These are phyloP conservation scores for Oldenlandia corymbosa DNA, from an alignment of 257 asterid genomes.

Conservation along the genomic window DNA sequence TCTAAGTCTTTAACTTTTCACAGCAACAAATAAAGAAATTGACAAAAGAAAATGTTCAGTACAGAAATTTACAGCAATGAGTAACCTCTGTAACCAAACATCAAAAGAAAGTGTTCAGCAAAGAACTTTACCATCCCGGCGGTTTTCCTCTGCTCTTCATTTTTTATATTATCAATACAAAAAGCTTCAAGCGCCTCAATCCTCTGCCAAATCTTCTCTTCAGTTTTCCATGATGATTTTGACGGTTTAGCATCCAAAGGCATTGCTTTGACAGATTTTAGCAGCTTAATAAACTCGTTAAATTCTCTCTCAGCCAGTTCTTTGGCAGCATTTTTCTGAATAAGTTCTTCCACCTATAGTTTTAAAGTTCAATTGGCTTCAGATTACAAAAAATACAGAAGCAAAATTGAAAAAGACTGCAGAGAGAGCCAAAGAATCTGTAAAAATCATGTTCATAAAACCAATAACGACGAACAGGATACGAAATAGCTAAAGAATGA, in stretches of 20 bases:
- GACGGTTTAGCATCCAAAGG: slow-evolving; percentile 64
- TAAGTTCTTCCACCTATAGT: slow-evolving; percentile 79
- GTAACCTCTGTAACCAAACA: not conserved
- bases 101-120: slow-evolving; percentile 4
- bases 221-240: slow-evolving; percentile 58
- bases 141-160: slow-evolving; percentile 65
- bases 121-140: slow-evolving; percentile 66
- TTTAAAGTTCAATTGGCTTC: slow-evolving; percentile 7
- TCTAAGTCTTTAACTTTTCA: not conserved
- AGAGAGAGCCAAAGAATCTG: not conserved
- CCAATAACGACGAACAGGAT: not conserved
- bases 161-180: slow-evolving; percentile 65
- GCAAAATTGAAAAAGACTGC: not conserved
- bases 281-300: slow-evolving; percentile 54
- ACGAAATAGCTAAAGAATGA: not conserved
- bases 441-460: not conserved
- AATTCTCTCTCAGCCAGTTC: slow-evolving; percentile 75
- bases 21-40: too few species aligned
- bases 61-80: not conserved
- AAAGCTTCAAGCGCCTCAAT: slow-evolving; percentile 69
- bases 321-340: slow-evolving; percentile 55
- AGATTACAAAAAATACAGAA: slow-evolving; percentile 11
- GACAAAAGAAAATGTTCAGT: too few species aligned
- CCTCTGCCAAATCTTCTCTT: slow-evolving; percentile 47
- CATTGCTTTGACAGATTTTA: slow-evolving; percentile 64